These are phyloP conservation scores for Apocynum venetum DNA, from an alignment of 257 asterid species.

Conservation along the genomic window DNA sequence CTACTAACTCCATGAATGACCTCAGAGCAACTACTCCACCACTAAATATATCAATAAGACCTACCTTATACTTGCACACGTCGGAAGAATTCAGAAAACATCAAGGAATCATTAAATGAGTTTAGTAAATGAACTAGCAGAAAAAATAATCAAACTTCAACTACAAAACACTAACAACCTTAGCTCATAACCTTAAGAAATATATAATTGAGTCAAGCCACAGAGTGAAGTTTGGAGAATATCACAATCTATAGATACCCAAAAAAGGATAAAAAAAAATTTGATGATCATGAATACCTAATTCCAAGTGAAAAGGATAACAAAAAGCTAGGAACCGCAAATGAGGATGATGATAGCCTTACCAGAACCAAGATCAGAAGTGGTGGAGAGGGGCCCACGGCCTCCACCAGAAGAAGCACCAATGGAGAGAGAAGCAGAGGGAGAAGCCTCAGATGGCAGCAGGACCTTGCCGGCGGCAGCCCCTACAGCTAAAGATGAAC, in stretches of 20 bases:
- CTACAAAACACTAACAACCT: neutral
- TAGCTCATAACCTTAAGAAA: neutral
- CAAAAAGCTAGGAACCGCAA: constrained; percentile 6
- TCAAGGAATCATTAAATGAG: neutral
- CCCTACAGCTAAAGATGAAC: constrained; percentile 31
- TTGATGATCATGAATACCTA: constrained; percentile 3
- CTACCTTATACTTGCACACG: neutral
- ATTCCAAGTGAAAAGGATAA: neutral
- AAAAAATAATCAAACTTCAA: constrained; percentile 5
- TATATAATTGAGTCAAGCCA: neutral
- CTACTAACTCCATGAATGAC: constrained; percentile 15
- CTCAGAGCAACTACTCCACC: constrained; percentile 10
- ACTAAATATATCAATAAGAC: neutral
- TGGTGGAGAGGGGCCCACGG: constrained; percentile 41
- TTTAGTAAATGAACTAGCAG: constrained; percentile 16
- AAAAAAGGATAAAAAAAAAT: neutral
- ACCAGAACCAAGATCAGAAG: constrained; percentile 90
- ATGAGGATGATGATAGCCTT: constrained; percentile 15
- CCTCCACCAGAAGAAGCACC: constrained; percentile 46
- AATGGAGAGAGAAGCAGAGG: constrained; percentile 45
- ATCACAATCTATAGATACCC: neutral
- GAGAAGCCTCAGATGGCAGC: constrained; percentile 56
- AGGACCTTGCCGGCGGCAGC: constrained; percentile 34
- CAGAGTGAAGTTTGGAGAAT: neutral
- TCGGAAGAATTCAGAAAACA: neutral